phyloP scores from a whole-genome alignment of 192 early-diverging fungal genomes.

The Rhizophagus prolifer region DNA sequence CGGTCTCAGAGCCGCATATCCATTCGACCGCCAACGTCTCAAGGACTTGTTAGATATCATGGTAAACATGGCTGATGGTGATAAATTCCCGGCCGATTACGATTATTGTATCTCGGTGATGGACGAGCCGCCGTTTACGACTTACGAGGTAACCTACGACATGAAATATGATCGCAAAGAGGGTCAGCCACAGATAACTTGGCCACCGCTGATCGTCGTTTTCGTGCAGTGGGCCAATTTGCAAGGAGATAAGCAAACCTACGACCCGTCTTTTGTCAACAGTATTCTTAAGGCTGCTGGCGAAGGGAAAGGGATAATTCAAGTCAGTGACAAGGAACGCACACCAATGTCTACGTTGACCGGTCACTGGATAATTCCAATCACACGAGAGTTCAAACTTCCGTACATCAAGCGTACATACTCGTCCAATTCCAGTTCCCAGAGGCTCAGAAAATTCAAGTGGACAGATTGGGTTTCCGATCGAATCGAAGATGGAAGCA shows the following conservation, averaged over 20 bases:
- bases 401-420: constrained; percentile 27
- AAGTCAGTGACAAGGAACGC: constrained; percentile 20
- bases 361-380: constrained; percentile 29
- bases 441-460: neutral
- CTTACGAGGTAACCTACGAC: neutral
- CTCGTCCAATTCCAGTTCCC: constrained; percentile 31
- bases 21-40: constrained; percentile 16
- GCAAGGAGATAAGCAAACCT: constrained; percentile 17
- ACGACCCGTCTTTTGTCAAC: constrained; percentile 15
- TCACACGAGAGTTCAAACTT: constrained; percentile 25
- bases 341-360: constrained; percentile 29
- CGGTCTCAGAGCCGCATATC: constrained; percentile 22
- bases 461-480: constrained; percentile 30
- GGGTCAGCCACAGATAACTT: neutral
- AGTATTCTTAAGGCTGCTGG: constrained; percentile 23
- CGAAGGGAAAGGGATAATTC: neutral
- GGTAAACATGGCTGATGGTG: constrained; percentile 7
- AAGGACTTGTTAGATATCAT: constrained; percentile 36
- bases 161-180: neutral
- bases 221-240: constrained; percentile 39
- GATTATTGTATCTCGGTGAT: constrained; percentile 32
- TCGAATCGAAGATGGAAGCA: constrained; percentile 20
- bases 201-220: constrained; percentile 25
- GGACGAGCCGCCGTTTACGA: neutral
- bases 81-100: constrained; percentile 25